Conservation (phyloP, 2,329 filamentous ascomycete genomes). For the Stachybotrys elegans region DNA sequence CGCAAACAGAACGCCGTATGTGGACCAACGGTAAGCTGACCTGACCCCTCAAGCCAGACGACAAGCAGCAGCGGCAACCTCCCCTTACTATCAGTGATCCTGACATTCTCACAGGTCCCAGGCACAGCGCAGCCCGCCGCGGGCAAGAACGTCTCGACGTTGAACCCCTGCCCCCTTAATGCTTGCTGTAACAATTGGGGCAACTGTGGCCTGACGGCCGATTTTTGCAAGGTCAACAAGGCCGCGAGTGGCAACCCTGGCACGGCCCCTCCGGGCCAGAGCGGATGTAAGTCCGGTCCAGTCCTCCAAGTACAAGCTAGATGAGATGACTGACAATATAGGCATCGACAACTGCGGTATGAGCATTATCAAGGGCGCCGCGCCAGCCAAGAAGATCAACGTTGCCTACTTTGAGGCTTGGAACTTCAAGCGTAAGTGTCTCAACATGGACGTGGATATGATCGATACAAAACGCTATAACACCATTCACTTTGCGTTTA, state of each 20-base stretch:
- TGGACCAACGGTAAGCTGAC: neutral
- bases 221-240: constrained; percentile 28
- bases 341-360: neutral
- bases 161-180: constrained; percentile 25
- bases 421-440: constrained; percentile 23
- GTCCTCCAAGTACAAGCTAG: too few species aligned
- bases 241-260: constrained; percentile 27
- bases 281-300: constrained; percentile 18
- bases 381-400: constrained; percentile 7
- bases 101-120: too few species aligned
- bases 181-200: constrained; percentile 32
- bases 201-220: constrained; percentile 32
- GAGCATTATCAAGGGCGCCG: neutral
- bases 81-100: too few species aligned
- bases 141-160: neutral
- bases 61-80: too few species aligned
- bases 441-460: constrained; percentile 13
- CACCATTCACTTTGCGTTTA: constrained; percentile 33
- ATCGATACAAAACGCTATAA: constrained; percentile 16
- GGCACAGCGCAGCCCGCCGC: neutral
- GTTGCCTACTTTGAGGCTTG: constrained; percentile 25
- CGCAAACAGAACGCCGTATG: neutral
- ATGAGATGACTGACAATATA: too few species aligned
- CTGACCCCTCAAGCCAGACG: too few species aligned
- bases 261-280: constrained; percentile 22